A percentile compares a stretch with the other conserved stretches of the same genome.
Conservation (phyloP, 345 rosid genomes). For the Carallia pectinifolia region DNA sequence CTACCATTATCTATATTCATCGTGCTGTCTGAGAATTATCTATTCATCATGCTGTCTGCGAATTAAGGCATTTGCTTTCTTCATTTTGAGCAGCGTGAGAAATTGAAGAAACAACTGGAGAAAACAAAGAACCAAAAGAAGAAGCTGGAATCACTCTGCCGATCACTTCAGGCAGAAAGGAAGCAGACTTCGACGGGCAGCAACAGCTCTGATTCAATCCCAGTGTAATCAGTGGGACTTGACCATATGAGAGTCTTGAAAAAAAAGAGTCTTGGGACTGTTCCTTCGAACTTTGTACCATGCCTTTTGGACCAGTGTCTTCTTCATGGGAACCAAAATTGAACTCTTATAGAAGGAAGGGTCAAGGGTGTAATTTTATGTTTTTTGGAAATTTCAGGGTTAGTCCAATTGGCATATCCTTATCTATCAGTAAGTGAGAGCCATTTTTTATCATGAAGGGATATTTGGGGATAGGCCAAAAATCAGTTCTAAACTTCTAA, state of each 20-base stretch:
- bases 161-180: conserved; percentile 93
- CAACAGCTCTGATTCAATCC: conserved; percentile 29
- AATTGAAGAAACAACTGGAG: conserved; percentile 71
- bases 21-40: neutral
- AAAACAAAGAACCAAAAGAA: conserved; percentile 91
- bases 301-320: no score
- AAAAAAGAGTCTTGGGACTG: neutral
- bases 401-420: no score
- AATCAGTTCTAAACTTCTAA: no score
- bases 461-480: no score
- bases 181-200: conserved; percentile 42
- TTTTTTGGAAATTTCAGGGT: no score
- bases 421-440: no score
- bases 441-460: no score
- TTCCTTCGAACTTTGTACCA: neutral
- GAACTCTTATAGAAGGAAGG: neutral
- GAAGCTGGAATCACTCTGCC: conserved; percentile 81
- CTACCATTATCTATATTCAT: no score
- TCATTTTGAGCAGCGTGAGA: conserved; percentile 60
- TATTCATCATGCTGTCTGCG: neutral
- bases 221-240: conserved; percentile 16
- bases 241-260: neutral
- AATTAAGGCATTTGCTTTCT: neutral
- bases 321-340: neutral
- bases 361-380: neutral